These are phyloP conservation scores for Schizophyllum commune DNA, from an alignment of 1,284 basidiomycete genomes.

Conservation along the genomic window DNA sequence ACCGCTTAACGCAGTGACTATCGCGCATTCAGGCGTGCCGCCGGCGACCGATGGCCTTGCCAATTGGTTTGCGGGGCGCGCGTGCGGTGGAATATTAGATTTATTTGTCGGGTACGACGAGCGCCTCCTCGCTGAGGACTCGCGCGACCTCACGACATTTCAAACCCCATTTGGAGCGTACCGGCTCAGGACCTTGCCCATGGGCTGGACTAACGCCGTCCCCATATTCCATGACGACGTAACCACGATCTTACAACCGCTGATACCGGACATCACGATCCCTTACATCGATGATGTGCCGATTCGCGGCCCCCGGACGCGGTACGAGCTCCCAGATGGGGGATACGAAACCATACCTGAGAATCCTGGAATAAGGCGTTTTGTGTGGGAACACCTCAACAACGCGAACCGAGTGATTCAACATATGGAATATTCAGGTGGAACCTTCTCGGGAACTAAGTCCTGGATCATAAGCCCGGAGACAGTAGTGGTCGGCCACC, in stretches of 20 bases:
- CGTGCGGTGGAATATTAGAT: not conserved
- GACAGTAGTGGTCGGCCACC: slow-evolving; percentile 12
- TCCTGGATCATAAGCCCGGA: slow-evolving; percentile 13
- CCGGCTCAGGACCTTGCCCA: slow-evolving; percentile 12
- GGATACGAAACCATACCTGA: too few relatives aligned
- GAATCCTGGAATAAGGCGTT: too few relatives aligned
- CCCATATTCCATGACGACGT: too few relatives aligned
- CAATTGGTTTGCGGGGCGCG: too few relatives aligned
- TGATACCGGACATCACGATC: slow-evolving; percentile 18
- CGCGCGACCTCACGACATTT: slow-evolving; percentile 16
- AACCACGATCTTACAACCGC: slow-evolving; percentile 17
- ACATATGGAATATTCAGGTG: slow-evolving; percentile 7
- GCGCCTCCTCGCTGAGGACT: not conserved
- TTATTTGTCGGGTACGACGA: not conserved
- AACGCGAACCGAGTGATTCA: slow-evolving; percentile 4
- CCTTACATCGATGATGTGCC: slow-evolving; percentile 17
- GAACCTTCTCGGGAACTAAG: slow-evolving; percentile 19
- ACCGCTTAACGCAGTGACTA: slow-evolving; percentile 23
- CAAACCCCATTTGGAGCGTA: slow-evolving; percentile 15
- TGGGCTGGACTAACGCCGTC: slow-evolving; percentile 24
- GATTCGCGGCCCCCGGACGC: slow-evolving; percentile 15
- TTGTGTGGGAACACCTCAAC: too few relatives aligned
- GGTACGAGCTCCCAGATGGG: too few relatives aligned
- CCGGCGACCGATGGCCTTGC: too few relatives aligned
- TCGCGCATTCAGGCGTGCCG: too few relatives aligned